These are phyloP conservation scores for Aspergillus leporis DNA, from an alignment of 495 filamentous ascomycete genomes.

Conservation along the genomic window DNA sequence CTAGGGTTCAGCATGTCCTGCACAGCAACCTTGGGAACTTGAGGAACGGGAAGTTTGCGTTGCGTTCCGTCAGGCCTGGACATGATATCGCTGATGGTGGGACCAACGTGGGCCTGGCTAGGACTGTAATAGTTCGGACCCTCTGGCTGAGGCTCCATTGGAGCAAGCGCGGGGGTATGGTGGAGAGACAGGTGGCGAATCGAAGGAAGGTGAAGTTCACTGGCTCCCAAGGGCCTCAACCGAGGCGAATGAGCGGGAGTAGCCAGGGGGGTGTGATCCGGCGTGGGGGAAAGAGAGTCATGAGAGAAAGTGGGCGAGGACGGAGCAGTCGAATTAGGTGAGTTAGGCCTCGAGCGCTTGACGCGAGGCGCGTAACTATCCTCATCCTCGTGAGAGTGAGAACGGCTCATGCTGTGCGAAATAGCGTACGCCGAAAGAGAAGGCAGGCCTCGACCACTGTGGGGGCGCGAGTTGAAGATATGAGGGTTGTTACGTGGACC, in stretches of 20 bases:
- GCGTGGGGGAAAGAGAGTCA: constrained; percentile 92
- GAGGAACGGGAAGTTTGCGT: constrained; percentile 90
- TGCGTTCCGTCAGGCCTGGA: constrained; percentile 81
- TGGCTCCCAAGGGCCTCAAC: constrained; percentile 70
- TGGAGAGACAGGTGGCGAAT: constrained; percentile 85
- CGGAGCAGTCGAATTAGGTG: constrained; percentile 91
- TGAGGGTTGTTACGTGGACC: constrained; percentile 45
- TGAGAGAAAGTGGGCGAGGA: constrained; percentile 98
- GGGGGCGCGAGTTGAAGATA: constrained; percentile 60
- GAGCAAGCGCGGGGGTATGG: constrained; percentile 85
- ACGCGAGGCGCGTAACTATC: constrained; percentile 69
- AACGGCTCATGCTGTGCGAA: constrained; percentile 81
- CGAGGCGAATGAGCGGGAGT: constrained; percentile 96
- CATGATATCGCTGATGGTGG: constrained; percentile 91
- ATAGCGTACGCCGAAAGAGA: constrained; percentile 81
- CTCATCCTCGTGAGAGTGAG: constrained; percentile 87
- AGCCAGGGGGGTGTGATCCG: constrained; percentile 93
- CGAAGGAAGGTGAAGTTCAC: constrained; percentile 77
- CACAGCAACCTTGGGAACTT: constrained; percentile 83
- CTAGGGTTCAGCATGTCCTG: constrained; percentile 76
- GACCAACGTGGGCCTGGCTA: constrained; percentile 54
- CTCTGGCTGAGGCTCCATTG: constrained; percentile 79
- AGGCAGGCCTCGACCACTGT: constrained; percentile 59
- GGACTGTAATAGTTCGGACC: constrained; percentile 59
- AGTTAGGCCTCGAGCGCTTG: constrained; percentile 88